Base-by-base conservation (phyloP, 2,329 filamentous ascomycete genomes). In the Fusarium nygamai region DNA sequence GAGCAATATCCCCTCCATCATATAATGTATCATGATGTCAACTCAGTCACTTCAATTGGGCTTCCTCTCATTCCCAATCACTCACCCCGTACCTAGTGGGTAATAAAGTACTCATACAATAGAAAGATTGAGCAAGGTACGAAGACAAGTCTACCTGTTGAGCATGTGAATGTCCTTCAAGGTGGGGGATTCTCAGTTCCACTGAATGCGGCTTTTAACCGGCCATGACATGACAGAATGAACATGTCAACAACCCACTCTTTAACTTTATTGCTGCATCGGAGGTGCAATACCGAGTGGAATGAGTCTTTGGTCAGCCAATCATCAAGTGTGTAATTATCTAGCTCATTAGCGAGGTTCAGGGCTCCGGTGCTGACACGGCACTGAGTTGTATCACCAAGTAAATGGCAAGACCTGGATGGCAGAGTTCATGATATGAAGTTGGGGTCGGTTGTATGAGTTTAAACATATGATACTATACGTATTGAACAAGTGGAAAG, bases 131-230 rank as follows among this genome's bases (percentile, higher is more conserved):
- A 47, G 20, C 16, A 51, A 33, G 24, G 38, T 61, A 14, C 24
- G 24, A 24, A 38, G 11, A 27, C 22, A 36, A 43, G 14, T 19
- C 20, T 5, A 10, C 8, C 41, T 61, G 36, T 33, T 51, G 20
- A 57, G n/a, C 61, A 71, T 58, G 62, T 56, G 58, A 58, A 59
- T 47, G 33, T 61, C 41, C 14, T 44, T 69, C 22, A 5, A 50
- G 56, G 63, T 51, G 63, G 67, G 50, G 67, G 56, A 57, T 67
- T 9, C 27, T 61, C 46, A 61, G 56, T 51, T 69, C 48, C 64
- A 69, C 69, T 51, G 56, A 38, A 33, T 72, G 72, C 72, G 72
- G 72, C 72, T 74, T 74, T 74, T 69, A 75, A 66, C 69, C 64
- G 69, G 60, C n/a, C 60, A 69, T 66, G 65, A 41, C 60, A 69